Evolutionary conservation across 1,284 basidiomycete genomes (phyloP).

Genomic region (Pisolithus thermaeus): DNA sequence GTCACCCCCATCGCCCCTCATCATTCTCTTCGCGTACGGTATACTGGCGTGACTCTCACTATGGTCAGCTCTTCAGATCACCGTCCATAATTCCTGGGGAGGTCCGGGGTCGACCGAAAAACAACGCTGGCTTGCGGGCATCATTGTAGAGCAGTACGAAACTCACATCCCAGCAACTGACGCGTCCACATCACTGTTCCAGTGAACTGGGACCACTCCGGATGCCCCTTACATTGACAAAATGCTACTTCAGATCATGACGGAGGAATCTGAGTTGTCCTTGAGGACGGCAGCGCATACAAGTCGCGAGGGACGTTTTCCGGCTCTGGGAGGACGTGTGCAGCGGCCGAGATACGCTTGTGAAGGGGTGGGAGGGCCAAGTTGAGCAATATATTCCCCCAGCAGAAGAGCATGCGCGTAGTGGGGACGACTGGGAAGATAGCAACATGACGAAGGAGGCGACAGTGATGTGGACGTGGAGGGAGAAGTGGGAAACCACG

Average conservation of each 20-base stretch:
- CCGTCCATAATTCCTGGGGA: constrained; percentile 80
- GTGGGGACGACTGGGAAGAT: constrained; percentile 34
- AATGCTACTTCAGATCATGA: constrained; percentile 72
- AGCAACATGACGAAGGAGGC: constrained; percentile 41
- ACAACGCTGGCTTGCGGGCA: constrained; percentile 80
- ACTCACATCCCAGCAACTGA: constrained; percentile 23
- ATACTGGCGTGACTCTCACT: constrained; percentile 71
- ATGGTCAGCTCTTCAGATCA: constrained; percentile 82
- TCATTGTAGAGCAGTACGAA: constrained; percentile 83
- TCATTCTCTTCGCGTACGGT: constrained; percentile 78
- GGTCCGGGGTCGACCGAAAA: constrained; percentile 57
- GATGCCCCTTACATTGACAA: constrained; percentile 76
- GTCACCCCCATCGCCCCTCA: constrained; percentile 30
- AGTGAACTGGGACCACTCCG: constrained; percentile 31
- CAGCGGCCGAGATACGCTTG: constrained; percentile 34
- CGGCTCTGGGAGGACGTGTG: constrained; percentile 53
- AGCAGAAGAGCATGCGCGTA: constrained; percentile 36
- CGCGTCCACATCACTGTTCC: neutral
- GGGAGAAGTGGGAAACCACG: too few species aligned
- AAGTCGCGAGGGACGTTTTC: constrained; percentile 66
- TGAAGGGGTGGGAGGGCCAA: constrained; percentile 53
- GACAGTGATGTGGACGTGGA: constrained; percentile 25
- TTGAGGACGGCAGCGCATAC: constrained; percentile 79
- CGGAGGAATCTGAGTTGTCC: constrained; percentile 77
- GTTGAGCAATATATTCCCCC: constrained; percentile 60